phyloP scores from a whole-genome alignment of 345 rosid genomes.

The rapeseed (Brassica napus) region Da-Ae NC_063451.1:28960501-28961000 shows the following conservation, averaged over 20 bases:
- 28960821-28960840: constrained; percentile 51
- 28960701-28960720: constrained; percentile 47
- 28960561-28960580: constrained; percentile 65
- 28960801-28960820: constrained; percentile 53
- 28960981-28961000: constrained; percentile 50
- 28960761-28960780: constrained; percentile 52
- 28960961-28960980: constrained; percentile 56
- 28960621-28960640: constrained; percentile 61
- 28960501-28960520: constrained; percentile 66
- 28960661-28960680: constrained; percentile 46
- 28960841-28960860: constrained; percentile 63
- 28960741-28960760: constrained; percentile 43
- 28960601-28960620: constrained; percentile 62
- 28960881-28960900: constrained; percentile 34
- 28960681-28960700: constrained; percentile 45
- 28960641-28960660: constrained; percentile 59
- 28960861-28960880: constrained; percentile 43
- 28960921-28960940: constrained; percentile 46
- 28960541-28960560: constrained; percentile 55
- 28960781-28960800: constrained; percentile 38
- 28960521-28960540: constrained; percentile 52
- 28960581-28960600: constrained; percentile 77
- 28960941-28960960: constrained; percentile 55
- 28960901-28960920: constrained; percentile 64
- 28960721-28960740: constrained; percentile 52